Conservation (phyloP, 345 rosid genomes). For the Gossypium turneri region DNA sequence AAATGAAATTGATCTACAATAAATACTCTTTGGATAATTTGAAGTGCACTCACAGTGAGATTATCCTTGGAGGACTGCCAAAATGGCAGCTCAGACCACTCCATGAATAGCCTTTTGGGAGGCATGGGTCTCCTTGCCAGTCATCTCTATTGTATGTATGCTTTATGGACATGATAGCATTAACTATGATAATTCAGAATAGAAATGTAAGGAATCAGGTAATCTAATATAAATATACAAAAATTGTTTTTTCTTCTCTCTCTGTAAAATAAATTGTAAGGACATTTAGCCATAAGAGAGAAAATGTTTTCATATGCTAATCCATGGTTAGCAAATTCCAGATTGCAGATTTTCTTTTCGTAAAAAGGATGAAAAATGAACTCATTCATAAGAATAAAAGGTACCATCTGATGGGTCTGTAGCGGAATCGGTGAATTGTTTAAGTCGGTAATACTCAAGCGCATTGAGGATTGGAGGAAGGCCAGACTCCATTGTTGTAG, state of each 20-base stretch:
- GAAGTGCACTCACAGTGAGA: conserved; percentile 23
- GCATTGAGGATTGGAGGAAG: conserved; percentile 33
- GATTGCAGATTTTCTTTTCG: neutral
- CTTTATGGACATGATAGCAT: conserved; percentile 18
- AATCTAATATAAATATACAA: neutral
- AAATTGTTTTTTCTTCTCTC: neutral
- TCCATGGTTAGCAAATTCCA: neutral
- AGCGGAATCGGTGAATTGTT: conserved; percentile 1
- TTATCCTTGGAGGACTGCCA: conserved; percentile 22
- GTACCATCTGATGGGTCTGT: conserved; percentile 25
- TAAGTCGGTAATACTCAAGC: neutral
- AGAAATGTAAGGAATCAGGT: neutral
- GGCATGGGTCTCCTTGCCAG: conserved; percentile 38
- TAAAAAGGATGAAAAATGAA: neutral
- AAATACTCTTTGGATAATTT: neutral
- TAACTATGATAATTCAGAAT: neutral
- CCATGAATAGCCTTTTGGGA: conserved; percentile 19
- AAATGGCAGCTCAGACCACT: conserved; percentile 20
- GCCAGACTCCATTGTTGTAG: neutral
- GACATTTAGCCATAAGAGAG: neutral
- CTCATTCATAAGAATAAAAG: neutral
- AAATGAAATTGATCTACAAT: neutral
- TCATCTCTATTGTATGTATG: neutral
- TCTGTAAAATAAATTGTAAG: neutral
- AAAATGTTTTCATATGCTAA: neutral